A percentile compares a stretch with the other conserved stretches of the same genome.
These are phyloP conservation scores for Trifolium fragiferum DNA, from an alignment of 306 rosid species.

Conservation along the genomic window DNA sequence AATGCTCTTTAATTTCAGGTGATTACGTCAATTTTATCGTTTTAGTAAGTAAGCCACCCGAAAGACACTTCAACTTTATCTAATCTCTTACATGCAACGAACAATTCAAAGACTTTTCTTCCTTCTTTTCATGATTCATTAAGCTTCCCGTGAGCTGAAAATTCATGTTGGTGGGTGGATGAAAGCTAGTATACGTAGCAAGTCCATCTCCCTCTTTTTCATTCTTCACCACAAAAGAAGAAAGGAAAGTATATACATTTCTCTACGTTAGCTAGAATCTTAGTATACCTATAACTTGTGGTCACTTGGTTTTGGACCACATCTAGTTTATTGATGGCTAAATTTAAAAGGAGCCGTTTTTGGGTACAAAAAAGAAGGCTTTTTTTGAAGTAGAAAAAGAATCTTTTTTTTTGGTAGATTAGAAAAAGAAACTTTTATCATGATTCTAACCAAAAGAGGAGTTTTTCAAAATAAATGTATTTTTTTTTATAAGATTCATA, in stretches of 20 bases:
- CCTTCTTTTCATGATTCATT: slow-evolving; percentile 29
- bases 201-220: slow-evolving; percentile 41
- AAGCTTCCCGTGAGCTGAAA: slow-evolving; percentile 56
- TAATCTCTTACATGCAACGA: slow-evolving; percentile 25
- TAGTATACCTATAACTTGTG: slow-evolving; percentile 44
- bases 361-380: too few relatives aligned
- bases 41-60: too few relatives aligned
- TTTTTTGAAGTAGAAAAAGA: slow-evolving; percentile 37
- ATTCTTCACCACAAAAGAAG: slow-evolving; percentile 37
- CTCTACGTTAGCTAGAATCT: slow-evolving; percentile 47
- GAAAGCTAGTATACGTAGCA: slow-evolving; percentile 24
- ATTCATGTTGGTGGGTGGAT: slow-evolving; percentile 49
- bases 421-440: too few relatives aligned
- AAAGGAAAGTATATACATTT: slow-evolving; percentile 47
- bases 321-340: neutral
- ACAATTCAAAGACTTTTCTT: slow-evolving; percentile 25
- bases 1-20: too few relatives aligned
- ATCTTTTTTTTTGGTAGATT: too few relatives aligned
- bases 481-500: too few relatives aligned
- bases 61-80: neutral
- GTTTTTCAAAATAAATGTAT: too few relatives aligned
- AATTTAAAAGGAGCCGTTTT: neutral
- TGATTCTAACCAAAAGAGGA: slow-evolving; percentile 25
- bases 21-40: too few relatives aligned
- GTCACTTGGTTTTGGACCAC: slow-evolving; percentile 42